Evolutionary conservation across 805 yeast species (phyloP).

Genomic region (Pichia cabralensis): DNA sequence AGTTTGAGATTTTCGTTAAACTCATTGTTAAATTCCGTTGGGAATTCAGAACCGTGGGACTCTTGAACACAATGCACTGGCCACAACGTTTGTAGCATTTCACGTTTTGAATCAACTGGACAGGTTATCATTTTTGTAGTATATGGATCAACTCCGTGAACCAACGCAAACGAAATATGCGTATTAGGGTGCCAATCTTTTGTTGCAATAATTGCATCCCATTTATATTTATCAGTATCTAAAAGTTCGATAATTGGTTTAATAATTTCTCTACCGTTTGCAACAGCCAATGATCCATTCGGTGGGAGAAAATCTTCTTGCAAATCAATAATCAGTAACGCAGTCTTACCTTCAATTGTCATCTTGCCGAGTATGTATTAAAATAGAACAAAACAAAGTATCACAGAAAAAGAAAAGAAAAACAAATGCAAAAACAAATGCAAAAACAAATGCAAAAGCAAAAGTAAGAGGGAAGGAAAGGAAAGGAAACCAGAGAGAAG

Average conservation of each 20-base stretch:
- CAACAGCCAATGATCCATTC: conserved; percentile 66
- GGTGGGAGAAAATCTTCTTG: conserved; percentile 85
- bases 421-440: no score
- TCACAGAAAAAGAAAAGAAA: not conserved
- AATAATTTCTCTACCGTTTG: conserved; percentile 50
- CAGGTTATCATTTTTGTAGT: conserved; percentile 37
- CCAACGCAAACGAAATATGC: conserved; percentile 77
- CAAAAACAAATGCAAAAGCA: no score
- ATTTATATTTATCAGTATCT: conserved; percentile 33
- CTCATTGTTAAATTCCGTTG: conserved; percentile 34
- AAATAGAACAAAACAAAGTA: conserved; percentile 1
- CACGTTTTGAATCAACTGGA: conserved; percentile 32
- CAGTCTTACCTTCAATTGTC: no score
- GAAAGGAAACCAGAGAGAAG: no score
- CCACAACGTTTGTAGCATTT: conserved; percentile 53
- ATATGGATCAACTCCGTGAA: conserved; percentile 45
- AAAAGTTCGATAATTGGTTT: conserved; percentile 40
- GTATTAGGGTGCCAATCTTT: conserved; percentile 82
- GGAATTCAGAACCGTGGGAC: conserved; percentile 56
- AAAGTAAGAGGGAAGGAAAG: no score
- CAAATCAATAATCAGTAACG: conserved; percentile 67
- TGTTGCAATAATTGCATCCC: conserved; percentile 62
- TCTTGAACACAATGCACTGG: conserved; percentile 85
- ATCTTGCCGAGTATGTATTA: no score
- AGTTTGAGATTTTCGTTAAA: conserved; percentile 20